Base-by-base conservation (phyloP, 768 basidiomycete species). In the Russula sp. region DNA sequence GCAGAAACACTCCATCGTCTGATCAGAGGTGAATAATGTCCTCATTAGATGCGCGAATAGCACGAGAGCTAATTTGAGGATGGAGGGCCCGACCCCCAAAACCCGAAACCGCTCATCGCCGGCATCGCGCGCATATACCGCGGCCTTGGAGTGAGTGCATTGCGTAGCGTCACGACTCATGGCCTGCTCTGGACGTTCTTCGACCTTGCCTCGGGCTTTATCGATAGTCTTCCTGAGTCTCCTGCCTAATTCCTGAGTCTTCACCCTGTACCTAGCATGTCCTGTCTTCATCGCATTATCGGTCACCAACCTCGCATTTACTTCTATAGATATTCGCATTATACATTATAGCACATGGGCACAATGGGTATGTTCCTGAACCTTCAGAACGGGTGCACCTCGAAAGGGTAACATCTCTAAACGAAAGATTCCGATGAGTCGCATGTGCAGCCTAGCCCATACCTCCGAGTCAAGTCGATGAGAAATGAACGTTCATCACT, bases 161-260 rank as follows among this genome's bases (percentile, higher is more conserved):
- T 91, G 56, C 84, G 97, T 57, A 94, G 90, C 69, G 88, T 96
- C 70, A 91, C 94, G 37, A 96, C 94, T 7, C 95, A 97, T 68
- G 95, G 95, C 22, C 78, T 96, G 44, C 78, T 95, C 55, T 97
- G 94, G 94, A 96, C 94, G 8, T 79, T 97, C 64, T 94, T 94
- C 73, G 94, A 97, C 77, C 76, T 87, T 68, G 85, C 84, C 35
- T 82, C 86, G 45, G 76, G 82, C 68, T 89, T 87, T 73, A 90
- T 92, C 70, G 89, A 92, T 70, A 71, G 74, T 62, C 74, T 85
- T 57, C 82, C 82, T 32, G 49, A 55, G 22, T 39, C 52, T 4
- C 34, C 64, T 47, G 14, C 44, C 10, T 61, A 47, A 58, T 31
- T 31, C 45, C 22, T 50, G 47, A n/a, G n/a, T 59, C n/a, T 32